These are phyloP conservation scores for Rubia tinctorum DNA, from an alignment of 305 asterid species.

Conservation along the genomic window DNA sequence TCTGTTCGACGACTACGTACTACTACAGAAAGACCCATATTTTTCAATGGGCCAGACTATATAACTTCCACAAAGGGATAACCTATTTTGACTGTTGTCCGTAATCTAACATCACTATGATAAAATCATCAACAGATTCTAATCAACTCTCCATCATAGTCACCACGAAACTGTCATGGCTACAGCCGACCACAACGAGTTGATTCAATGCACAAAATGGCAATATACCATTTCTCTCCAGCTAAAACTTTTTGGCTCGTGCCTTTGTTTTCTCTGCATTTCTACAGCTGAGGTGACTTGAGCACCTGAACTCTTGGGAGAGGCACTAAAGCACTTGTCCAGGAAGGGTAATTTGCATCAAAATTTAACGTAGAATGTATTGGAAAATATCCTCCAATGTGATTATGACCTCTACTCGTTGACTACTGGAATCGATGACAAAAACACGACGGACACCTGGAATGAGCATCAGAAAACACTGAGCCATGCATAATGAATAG, in stretches of 20 bases:
- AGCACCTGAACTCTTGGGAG: background rate
- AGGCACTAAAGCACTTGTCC: background rate
- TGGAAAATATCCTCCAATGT: constrained; percentile 53
- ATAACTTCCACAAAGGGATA: no score
- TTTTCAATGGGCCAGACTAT: no score
- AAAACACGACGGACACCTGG: constrained; percentile 53
- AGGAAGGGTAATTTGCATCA: constrained; percentile 6
- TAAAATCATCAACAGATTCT: no score
- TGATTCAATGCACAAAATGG: background rate
- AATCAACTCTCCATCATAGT: no score
- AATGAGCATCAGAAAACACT: constrained; percentile 3
- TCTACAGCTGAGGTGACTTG: background rate
- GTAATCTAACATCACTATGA: no score
- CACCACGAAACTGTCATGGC: no score
- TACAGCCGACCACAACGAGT: no score
- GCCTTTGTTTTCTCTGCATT: background rate
- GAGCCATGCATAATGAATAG: background rate
- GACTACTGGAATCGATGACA: constrained; percentile 43
- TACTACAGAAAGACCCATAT: no score
- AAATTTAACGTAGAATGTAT: constrained; percentile 32
- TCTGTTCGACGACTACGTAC: no score
- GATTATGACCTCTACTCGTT: constrained; percentile 58
- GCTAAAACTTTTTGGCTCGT: background rate
- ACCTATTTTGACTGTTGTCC: no score
- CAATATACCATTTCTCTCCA: background rate